Conservation (phyloP, 805 yeast species). For the Cyberlindnera bimundalis region DNA sequence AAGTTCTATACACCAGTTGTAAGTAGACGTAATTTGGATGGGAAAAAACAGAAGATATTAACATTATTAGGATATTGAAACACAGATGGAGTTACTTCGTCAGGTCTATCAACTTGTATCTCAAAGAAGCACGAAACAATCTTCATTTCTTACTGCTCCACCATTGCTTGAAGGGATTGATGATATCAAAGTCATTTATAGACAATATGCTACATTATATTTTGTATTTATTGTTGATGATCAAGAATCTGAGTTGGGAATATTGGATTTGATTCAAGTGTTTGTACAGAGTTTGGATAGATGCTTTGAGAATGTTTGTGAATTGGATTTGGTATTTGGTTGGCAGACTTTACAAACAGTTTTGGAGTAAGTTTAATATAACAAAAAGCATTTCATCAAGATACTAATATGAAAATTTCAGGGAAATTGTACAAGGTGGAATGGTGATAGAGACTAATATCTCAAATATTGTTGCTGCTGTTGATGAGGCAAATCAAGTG, state of each 20-base stretch:
- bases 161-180: slow-evolving; percentile 62
- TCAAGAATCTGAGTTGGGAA: slow-evolving; percentile 93
- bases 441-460: slow-evolving; percentile 96
- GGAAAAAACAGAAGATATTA: too few species aligned
- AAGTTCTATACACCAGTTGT: slow-evolving; percentile 87
- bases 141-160: slow-evolving; percentile 89
- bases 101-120: slow-evolving; percentile 81
- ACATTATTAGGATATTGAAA: slow-evolving; percentile 64
- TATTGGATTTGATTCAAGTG: slow-evolving; percentile 89
- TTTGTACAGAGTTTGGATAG: slow-evolving; percentile 93
- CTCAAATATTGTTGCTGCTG: slow-evolving; percentile 68
- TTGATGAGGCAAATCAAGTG: slow-evolving; percentile 54
- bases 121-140: slow-evolving; percentile 67
- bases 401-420: slow-evolving; percentile 3
- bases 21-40: too few species aligned
- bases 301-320: slow-evolving; percentile 93
- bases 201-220: slow-evolving; percentile 93
- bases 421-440: slow-evolving; percentile 93
- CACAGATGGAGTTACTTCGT: slow-evolving; percentile 73
- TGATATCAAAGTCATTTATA: slow-evolving; percentile 83
- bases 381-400: too few species aligned
- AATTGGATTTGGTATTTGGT: slow-evolving; percentile 93
- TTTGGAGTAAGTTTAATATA: slow-evolving; percentile 46
- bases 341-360: slow-evolving; percentile 97
- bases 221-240: slow-evolving; percentile 95